Conservation (phyloP, 805 yeast genomes). For the Ogataea ramenticola region DNA sequence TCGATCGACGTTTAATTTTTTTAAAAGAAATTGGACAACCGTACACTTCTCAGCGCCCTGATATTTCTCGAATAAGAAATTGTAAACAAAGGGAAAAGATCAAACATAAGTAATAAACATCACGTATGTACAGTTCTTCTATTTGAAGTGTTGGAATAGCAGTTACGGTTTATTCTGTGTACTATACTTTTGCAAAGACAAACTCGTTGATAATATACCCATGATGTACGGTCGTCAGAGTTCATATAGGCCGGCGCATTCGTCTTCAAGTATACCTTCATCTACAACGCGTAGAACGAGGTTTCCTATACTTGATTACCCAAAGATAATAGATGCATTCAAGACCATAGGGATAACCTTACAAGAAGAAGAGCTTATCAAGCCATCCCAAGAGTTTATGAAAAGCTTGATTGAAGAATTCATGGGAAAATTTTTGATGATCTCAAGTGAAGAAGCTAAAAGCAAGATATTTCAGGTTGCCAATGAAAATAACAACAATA, state of each 20-base stretch:
- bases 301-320: constrained; percentile 25
- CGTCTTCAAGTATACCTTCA: constrained; percentile 5
- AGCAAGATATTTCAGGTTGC: constrained; percentile 12
- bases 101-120: too few relatives aligned
- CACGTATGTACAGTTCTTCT: too few relatives aligned
- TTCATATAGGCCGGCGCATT: constrained; percentile 22
- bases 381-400: constrained; percentile 27
- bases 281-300: constrained; percentile 17
- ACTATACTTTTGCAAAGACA: too few relatives aligned
- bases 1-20: too few relatives aligned
- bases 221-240: constrained; percentile 30
- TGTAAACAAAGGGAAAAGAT: too few relatives aligned
- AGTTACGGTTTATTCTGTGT: too few relatives aligned
- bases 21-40: too few relatives aligned
- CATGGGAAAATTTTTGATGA: constrained; percentile 25
- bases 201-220: too few relatives aligned
- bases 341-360: constrained; percentile 22
- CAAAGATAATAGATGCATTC: constrained; percentile 20
- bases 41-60: too few relatives aligned
- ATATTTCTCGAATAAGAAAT: too few relatives aligned
- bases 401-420: constrained; percentile 26
- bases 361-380: constrained; percentile 20
- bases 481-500: constrained; percentile 17
- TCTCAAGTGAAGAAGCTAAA: constrained; percentile 10
- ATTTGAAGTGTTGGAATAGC: too few relatives aligned